A percentile compares a stretch with the other conserved stretches of the same genome.
Conservation (phyloP, 2,329 filamentous ascomycete species). For the Sclerotinia spermophila region DNA sequence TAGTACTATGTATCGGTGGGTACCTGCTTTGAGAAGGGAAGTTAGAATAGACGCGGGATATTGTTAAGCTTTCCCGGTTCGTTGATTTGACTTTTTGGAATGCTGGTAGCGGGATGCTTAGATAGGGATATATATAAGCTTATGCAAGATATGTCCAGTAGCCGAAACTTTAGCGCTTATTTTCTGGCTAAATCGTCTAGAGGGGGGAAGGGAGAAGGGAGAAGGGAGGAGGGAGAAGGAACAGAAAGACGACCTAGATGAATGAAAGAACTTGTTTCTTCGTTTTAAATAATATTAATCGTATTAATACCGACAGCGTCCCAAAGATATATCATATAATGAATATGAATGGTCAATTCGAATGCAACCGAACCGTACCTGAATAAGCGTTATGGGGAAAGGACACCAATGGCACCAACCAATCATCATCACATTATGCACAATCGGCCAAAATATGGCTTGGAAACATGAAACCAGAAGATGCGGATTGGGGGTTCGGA, state of each 20-base stretch:
- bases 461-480: not conserved
- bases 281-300: not conserved
- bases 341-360: not conserved
- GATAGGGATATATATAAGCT: not conserved
- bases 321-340: not conserved
- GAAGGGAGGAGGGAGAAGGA: not conserved
- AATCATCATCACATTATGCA: not conserved
- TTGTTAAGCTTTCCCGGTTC: not conserved
- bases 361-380: not conserved
- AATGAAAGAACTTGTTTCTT: not conserved
- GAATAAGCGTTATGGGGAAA: not conserved
- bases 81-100: not conserved
- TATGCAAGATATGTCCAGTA: not conserved
- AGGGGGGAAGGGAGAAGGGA: not conserved
- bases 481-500: not conserved
- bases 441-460: not conserved
- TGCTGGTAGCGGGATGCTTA: too few species aligned
- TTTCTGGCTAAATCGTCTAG: too few species aligned
- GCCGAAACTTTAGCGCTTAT: not conserved
- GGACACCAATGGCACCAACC: not conserved
- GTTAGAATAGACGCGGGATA: not conserved
- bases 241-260: not conserved
- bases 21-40: not conserved
- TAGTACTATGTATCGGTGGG: not conserved
- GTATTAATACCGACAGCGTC: not conserved